Evolutionary conservation across 768 basidiomycete genomes (phyloP).

Genomic region (Rhizopogon sp.): DNA sequence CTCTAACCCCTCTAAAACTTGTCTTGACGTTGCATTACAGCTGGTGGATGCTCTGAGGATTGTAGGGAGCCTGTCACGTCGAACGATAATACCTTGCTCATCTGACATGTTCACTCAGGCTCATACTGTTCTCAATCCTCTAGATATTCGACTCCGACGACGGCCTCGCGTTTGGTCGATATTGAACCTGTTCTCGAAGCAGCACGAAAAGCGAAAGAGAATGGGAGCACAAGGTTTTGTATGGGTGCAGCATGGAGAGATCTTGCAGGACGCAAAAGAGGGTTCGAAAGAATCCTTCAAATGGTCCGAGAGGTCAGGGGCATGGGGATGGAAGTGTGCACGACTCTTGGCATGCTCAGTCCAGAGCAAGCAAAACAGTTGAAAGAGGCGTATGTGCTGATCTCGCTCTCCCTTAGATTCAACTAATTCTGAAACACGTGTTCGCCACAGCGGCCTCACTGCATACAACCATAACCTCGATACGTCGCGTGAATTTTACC

Average conservation of each 20-base stretch:
- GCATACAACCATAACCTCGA: slow-evolving; percentile 99
- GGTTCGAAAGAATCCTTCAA: slow-evolving; percentile 86
- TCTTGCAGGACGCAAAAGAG: slow-evolving; percentile 85
- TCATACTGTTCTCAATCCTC: slow-evolving; percentile 98
- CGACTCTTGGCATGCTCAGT: slow-evolving; percentile 94
- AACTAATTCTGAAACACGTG: slow-evolving; percentile 6
- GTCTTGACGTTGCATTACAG: slow-evolving; percentile 33
- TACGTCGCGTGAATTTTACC: slow-evolving; percentile 96
- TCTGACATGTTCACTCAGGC: slow-evolving; percentile 39
- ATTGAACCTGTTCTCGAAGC: slow-evolving; percentile 91
- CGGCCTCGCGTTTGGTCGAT: slow-evolving; percentile 82
- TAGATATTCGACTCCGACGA: slow-evolving; percentile 84
- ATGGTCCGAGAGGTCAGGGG: slow-evolving; percentile 90
- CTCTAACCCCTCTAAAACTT: slow-evolving; percentile 17
- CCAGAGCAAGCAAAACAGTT: slow-evolving; percentile 89
- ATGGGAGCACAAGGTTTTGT: slow-evolving; percentile 96
- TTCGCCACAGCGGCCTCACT: slow-evolving; percentile 66
- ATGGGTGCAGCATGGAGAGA: slow-evolving; percentile 99
- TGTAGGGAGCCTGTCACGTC: slow-evolving; percentile 47
- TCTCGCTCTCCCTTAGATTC: slow-evolving; percentile 1
- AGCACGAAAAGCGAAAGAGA: slow-evolving; percentile 89
- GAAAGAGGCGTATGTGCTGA: slow-evolving; percentile 76
- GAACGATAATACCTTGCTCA: not conserved
- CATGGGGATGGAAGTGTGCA: slow-evolving; percentile 99
- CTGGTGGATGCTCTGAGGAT: slow-evolving; percentile 94